These are phyloP conservation scores for Metarhizium sp. DNA, from an alignment of 2,329 filamentous ascomycete species.

Conservation along the genomic window DNA sequence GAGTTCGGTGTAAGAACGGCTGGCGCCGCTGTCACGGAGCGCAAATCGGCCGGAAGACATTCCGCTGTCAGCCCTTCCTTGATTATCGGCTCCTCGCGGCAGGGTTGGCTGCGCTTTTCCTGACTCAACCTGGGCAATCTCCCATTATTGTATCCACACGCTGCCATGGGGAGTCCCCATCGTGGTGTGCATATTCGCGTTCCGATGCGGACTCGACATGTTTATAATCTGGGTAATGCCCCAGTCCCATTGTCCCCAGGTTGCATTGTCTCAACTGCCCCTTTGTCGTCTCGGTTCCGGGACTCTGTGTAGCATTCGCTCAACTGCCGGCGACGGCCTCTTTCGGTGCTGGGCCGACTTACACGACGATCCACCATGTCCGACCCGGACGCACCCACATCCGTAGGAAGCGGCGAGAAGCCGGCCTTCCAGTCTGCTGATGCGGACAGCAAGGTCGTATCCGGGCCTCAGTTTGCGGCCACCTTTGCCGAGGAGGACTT, in stretches of 20 bases:
- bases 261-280: not conserved
- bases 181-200: not conserved
- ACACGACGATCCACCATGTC: slow-evolving; percentile 1
- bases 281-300: not conserved
- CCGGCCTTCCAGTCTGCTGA: not conserved
- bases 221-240: not conserved
- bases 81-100: not conserved
- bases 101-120: not conserved
- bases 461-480: slow-evolving; percentile 4
- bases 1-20: not conserved
- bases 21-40: not conserved
- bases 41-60: not conserved
- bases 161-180: not conserved
- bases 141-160: not conserved
- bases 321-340: not conserved
- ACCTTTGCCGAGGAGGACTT: slow-evolving; percentile 19
- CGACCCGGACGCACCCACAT: not conserved
- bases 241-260: not conserved
- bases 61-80: not conserved
- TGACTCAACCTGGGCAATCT: not conserved
- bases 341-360: not conserved
- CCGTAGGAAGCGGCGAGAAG: slow-evolving; percentile 6
- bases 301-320: not conserved
- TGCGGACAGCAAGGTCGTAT: slow-evolving; percentile 5
- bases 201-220: not conserved